These are phyloP conservation scores for Botrytis tulipae DNA, from an alignment of 2,329 filamentous ascomycete genomes.

Conservation along the genomic window DNA sequence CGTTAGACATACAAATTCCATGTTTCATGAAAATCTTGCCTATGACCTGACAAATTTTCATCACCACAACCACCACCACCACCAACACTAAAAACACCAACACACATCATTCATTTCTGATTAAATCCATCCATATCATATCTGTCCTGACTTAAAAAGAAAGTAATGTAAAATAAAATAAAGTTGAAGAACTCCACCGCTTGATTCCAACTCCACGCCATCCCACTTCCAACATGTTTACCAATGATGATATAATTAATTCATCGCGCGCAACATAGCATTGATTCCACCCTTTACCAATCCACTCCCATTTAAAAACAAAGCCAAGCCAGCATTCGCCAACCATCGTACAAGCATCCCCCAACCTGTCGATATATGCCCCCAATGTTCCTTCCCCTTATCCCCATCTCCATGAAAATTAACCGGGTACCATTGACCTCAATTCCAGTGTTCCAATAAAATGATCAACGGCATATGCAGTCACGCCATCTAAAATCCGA, in stretches of 20 bases:
- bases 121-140: slow-evolving; percentile 12
- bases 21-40: neutral
- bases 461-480: slow-evolving; percentile 17
- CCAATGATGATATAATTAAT: slow-evolving; percentile 8
- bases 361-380: slow-evolving; percentile 13
- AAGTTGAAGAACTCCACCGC: neutral
- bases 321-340: slow-evolving; percentile 15
- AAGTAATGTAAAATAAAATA: neutral
- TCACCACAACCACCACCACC: neutral
- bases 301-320: slow-evolving; percentile 11
- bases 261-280: slow-evolving; percentile 7
- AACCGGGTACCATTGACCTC: neutral
- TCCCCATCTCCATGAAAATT: slow-evolving; percentile 17
- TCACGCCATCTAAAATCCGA: slow-evolving; percentile 19
- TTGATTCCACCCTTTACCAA: slow-evolving; percentile 8
- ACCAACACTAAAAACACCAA: neutral
- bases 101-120: slow-evolving; percentile 6
- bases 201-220: slow-evolving; percentile 10
- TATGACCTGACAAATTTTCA: slow-evolving; percentile 7
- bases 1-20: neutral
- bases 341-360: slow-evolving; percentile 19
- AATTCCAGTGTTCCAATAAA: slow-evolving; percentile 9
- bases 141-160: slow-evolving; percentile 4
- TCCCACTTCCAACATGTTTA: neutral
- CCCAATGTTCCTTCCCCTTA: slow-evolving; percentile 4